These are phyloP conservation scores for Lepiota brunneoincarnata DNA, from an alignment of 768 basidiomycete species.

Conservation along the genomic window DNA sequence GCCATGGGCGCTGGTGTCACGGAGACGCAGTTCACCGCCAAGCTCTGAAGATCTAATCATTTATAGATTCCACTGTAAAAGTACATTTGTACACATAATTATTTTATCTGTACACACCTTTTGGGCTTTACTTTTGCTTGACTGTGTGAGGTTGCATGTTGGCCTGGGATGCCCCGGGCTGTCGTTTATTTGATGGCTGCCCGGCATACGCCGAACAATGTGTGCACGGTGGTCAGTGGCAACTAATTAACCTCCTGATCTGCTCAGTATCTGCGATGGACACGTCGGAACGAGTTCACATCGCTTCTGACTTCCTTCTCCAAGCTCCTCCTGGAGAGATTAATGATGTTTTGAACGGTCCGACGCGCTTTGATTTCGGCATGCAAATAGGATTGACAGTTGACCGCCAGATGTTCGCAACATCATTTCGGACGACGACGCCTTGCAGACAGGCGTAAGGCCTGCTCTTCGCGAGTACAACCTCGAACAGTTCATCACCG, in stretches of 20 bases:
- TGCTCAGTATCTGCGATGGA: slow-evolving; percentile 41
- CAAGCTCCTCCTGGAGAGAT: slow-evolving; percentile 96
- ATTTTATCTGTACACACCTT: too few species aligned
- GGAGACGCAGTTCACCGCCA: slow-evolving; percentile 73
- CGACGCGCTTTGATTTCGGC: slow-evolving; percentile 13
- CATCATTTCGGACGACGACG: slow-evolving; percentile 84
- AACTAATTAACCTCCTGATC: slow-evolving; percentile 1
- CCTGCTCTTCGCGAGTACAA: slow-evolving; percentile 86
- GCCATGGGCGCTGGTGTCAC: slow-evolving; percentile 99
- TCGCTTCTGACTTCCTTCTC: slow-evolving; percentile 75
- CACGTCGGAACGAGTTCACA: slow-evolving; percentile 59
- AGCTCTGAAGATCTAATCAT: slow-evolving; percentile 24
- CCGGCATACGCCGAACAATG: slow-evolving; percentile 8
- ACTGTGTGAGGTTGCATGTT: neutral
- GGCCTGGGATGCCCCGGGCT: neutral
- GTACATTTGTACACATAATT: slow-evolving; percentile 18
- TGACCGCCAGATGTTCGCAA: slow-evolving; percentile 72
- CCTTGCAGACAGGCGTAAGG: slow-evolving; percentile 73
- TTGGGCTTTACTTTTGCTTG: slow-evolving; percentile 6
- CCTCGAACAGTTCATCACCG: slow-evolving; percentile 80
- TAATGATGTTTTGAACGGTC: slow-evolving; percentile 93
- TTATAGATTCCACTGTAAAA: slow-evolving; percentile 19
- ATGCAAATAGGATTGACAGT: slow-evolving; percentile 12
- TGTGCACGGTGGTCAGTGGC: slow-evolving; percentile 15
- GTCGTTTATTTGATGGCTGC: neutral